phyloP scores from a whole-genome alignment of 2,329 filamentous ascomycete genomes.

The Alternaria brassicicola region DNA sequence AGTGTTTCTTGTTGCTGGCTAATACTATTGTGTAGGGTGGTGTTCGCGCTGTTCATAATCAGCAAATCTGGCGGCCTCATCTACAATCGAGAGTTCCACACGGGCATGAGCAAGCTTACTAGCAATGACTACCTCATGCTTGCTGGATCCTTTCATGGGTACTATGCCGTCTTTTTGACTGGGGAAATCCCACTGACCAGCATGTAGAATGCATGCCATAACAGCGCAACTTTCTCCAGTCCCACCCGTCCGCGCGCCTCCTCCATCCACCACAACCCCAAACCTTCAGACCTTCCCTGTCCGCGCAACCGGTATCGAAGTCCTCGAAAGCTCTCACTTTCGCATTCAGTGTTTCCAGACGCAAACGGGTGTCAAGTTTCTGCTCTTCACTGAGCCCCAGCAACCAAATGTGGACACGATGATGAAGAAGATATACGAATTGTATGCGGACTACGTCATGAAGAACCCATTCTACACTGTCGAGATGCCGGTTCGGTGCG shows the following conservation, averaged over 20 bases:
- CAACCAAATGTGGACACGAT: slow-evolving; percentile 87
- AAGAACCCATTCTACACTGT: slow-evolving; percentile 99
- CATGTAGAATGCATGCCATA: slow-evolving; percentile 66
- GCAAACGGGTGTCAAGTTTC: slow-evolving; percentile 90
- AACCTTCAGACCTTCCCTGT: slow-evolving; percentile 48
- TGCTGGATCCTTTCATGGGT: slow-evolving; percentile 97
- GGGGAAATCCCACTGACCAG: neutral
- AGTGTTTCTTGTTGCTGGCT: neutral
- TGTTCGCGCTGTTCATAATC: slow-evolving; percentile 95
- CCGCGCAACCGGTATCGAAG: slow-evolving; percentile 78
- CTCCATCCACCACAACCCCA: slow-evolving; percentile 29
- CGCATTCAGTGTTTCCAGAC: slow-evolving; percentile 96
- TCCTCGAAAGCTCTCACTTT: slow-evolving; percentile 92
- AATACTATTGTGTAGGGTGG: slow-evolving; percentile 68
- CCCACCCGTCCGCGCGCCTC: slow-evolving; percentile 28
- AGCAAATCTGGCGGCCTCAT: slow-evolving; percentile 97
- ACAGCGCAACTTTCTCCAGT: slow-evolving; percentile 53
- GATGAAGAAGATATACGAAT: slow-evolving; percentile 85
- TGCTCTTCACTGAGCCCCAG: slow-evolving; percentile 90
- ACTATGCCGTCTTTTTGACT: slow-evolving; percentile 16
- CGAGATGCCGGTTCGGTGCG: slow-evolving; percentile 96
- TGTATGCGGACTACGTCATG: slow-evolving; percentile 98
- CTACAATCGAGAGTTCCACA: slow-evolving; percentile 93
- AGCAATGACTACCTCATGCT: slow-evolving; percentile 97
- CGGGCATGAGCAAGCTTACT: slow-evolving; percentile 83